Evolutionary conservation across 2,329 filamentous ascomycete species (phyloP).

Genomic region (Colletotrichum sp.): DNA sequence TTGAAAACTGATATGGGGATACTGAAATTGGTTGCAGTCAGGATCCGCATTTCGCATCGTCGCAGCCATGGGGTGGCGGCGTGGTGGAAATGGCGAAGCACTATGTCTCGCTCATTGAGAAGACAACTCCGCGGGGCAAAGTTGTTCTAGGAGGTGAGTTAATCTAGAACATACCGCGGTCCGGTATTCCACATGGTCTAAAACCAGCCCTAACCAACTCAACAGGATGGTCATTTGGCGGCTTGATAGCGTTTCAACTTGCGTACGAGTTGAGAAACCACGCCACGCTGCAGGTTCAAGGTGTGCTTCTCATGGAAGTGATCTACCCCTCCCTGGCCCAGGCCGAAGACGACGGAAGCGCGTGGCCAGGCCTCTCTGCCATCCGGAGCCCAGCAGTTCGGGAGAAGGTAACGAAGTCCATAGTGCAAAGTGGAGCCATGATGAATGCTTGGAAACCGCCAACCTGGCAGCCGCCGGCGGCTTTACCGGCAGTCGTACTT

Average conservation of each 20-base stretch:
- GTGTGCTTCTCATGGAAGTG: not conserved
- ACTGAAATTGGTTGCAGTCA: not conserved
- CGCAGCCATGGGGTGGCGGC: not conserved
- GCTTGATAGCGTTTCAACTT: not conserved
- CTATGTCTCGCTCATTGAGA: not conserved
- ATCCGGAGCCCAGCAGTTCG: not conserved
- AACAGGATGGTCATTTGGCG: not conserved
- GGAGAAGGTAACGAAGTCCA: not conserved
- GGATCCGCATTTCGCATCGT: not conserved
- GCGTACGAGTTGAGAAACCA: not conserved
- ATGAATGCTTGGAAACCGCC: not conserved
- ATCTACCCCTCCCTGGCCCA: not conserved
- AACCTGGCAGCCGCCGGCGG: not conserved
- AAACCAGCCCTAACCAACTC: not conserved
- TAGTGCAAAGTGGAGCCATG: not conserved
- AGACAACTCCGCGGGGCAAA: not conserved
- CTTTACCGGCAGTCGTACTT: not conserved
- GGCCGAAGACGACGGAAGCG: not conserved
- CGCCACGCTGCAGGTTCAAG: not conserved
- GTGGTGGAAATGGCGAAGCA: not conserved
- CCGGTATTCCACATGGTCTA: not conserved
- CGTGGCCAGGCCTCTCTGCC: not conserved
- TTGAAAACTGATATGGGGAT: not conserved
- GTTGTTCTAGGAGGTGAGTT: not conserved
- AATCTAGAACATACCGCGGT: not conserved